Percentiles rank a stretch among this genome's conserved stretches.
Evolutionary conservation across 768 basidiomycete genomes (phyloP).

Genomic region (Russula sp.): DNA sequence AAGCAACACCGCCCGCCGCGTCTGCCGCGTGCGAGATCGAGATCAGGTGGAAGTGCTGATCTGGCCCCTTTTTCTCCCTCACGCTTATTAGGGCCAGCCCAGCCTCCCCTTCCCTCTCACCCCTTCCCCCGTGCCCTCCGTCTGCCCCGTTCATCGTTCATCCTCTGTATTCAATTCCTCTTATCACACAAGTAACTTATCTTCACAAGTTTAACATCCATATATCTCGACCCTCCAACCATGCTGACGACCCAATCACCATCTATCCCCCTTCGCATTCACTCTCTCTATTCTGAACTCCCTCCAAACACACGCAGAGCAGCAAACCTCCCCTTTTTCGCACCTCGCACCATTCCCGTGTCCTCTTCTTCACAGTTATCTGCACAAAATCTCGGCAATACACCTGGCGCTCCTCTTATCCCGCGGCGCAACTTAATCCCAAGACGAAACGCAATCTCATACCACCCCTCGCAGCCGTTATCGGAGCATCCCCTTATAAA

Average conservation of each 20-base stretch:
- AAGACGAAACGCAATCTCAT: slow-evolving; percentile 27
- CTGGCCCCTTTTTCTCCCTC: slow-evolving; percentile 14
- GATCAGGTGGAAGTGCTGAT: slow-evolving; percentile 15
- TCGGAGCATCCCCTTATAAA: slow-evolving; percentile 9
- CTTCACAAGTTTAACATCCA: slow-evolving; percentile 1
- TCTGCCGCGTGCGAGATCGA: background rate
- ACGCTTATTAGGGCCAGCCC: slow-evolving; percentile 12
- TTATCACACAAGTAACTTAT: slow-evolving; percentile 22
- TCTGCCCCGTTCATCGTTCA: background rate
- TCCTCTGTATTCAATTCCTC: slow-evolving; percentile 7
- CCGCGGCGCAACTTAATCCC: slow-evolving; percentile 19
- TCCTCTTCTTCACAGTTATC: background rate
- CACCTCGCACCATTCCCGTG: slow-evolving; percentile 16
- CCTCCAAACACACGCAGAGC: slow-evolving; percentile 31
- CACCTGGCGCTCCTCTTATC: slow-evolving; percentile 1
- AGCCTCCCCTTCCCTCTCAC: background rate
- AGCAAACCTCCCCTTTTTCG: slow-evolving; percentile 30
- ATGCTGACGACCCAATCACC: slow-evolving; percentile 30
- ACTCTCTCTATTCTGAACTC: slow-evolving; percentile 30
- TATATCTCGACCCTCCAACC: slow-evolving; percentile 9
- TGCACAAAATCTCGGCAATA: slow-evolving; percentile 3
- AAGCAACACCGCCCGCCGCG: background rate
- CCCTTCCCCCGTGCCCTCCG: background rate
- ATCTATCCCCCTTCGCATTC: slow-evolving; percentile 21
- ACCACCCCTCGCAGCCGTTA: slow-evolving; percentile 16